Conservation (phyloP, 306 rosid species). For the Malus sieversii region DNA sequence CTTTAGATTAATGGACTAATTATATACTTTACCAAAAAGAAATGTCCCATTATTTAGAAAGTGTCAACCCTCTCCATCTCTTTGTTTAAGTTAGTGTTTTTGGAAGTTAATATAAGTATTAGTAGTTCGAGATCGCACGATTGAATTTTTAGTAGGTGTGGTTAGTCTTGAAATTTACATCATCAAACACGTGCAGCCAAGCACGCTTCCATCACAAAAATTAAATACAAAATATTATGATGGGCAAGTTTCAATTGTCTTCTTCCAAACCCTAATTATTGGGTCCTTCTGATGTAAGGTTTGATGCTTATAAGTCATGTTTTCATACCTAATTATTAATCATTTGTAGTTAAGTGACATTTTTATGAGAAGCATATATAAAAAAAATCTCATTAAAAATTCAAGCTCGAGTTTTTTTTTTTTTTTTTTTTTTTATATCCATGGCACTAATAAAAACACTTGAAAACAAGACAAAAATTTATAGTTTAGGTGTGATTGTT, state of each 20-base stretch:
- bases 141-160: background rate
- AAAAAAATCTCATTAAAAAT: background rate
- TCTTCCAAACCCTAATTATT: background rate
- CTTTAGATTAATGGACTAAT: conserved; percentile 25
- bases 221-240: background rate
- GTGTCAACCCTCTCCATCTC: conserved; percentile 21
- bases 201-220: conserved; percentile 17
- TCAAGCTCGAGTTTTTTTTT: too few relatives aligned
- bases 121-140: conserved; percentile 33
- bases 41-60: conserved; percentile 25
- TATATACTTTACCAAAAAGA: conserved; percentile 12
- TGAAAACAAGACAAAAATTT: too few relatives aligned
- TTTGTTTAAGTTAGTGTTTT: conserved; percentile 8
- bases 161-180: conserved; percentile 16
- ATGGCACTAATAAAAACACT: background rate
- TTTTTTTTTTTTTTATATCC: background rate
- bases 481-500: too few relatives aligned
- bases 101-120: background rate
- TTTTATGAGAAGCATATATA: background rate
- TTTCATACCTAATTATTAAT: background rate
- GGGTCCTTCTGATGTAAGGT: background rate
- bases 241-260: conserved; percentile 6
- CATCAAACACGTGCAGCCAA: conserved; percentile 39
- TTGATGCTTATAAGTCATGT: background rate
- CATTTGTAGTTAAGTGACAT: background rate